A percentile compares a stretch with the other conserved stretches of the same genome.
Conservation (phyloP, 1,139 yeast genomes). For the Taiozyma sp. region DNA sequence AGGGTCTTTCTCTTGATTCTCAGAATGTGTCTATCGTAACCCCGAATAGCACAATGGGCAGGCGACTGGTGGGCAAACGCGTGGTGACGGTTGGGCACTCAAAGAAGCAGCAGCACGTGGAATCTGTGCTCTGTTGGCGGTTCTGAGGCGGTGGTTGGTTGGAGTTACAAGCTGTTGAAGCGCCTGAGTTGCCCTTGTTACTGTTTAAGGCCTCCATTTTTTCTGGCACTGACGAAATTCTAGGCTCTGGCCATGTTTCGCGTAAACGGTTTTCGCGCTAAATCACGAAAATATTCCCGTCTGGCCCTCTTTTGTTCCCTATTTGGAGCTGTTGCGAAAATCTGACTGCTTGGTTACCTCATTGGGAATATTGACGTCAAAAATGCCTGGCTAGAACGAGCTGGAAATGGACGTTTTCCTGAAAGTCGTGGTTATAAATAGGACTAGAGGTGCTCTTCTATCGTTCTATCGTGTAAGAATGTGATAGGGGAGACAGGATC, state of each 20-base stretch:
- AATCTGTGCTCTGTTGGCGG: not conserved
- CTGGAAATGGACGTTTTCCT: not conserved
- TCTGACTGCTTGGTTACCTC: not conserved
- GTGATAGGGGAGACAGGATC: too few species aligned
- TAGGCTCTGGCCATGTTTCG: not conserved
- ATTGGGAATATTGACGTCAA: not conserved
- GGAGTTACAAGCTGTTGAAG: not conserved
- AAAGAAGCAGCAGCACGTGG: not conserved
- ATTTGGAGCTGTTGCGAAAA: not conserved
- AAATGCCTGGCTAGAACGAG: not conserved
- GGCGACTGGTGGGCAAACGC: not conserved
- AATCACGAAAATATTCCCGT: not conserved
- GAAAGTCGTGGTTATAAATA: not conserved
- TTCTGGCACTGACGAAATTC: not conserved
- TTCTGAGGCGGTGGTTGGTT: not conserved
- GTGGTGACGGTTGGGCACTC: too few species aligned
- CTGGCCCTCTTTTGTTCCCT: not conserved
- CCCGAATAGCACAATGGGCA: not conserved
- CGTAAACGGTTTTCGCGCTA: not conserved
- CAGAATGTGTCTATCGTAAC: not conserved
- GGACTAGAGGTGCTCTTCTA: not conserved
- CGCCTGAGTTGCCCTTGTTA: not conserved
- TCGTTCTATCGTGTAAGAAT: not conserved
- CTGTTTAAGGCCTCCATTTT: not conserved
- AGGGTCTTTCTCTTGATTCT: not conserved